These are phyloP conservation scores for Aquilaria sinensis DNA, from an alignment of 345 rosid genomes.

Conservation along the genomic window DNA sequence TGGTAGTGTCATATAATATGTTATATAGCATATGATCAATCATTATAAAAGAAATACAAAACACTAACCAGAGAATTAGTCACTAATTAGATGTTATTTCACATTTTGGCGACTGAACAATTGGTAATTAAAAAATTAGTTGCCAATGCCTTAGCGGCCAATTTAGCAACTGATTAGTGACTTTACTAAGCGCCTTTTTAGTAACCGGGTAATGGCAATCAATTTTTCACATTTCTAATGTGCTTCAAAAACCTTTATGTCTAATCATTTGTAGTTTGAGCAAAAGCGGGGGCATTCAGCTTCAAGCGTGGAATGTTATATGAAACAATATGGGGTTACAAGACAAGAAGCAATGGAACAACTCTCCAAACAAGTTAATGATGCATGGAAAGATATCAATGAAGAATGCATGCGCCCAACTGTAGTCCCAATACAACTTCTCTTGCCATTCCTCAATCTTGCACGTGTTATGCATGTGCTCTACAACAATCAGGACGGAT, in stretches of 20 bases:
- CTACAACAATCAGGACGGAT: slow-evolving; percentile 18
- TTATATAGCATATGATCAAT: no score
- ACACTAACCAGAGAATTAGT: no score
- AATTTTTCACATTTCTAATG: background rate
- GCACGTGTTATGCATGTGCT: slow-evolving; percentile 13
- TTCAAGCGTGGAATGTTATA: slow-evolving; percentile 18
- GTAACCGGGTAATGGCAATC: no score
- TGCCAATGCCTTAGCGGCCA: no score
- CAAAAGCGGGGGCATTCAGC: slow-evolving; percentile 15
- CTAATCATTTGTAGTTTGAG: slow-evolving; percentile 16
- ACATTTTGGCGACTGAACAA: no score
- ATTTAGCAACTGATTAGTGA: no score
- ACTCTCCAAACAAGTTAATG: background rate
- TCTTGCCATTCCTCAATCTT: slow-evolving; percentile 11
- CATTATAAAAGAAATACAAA: no score
- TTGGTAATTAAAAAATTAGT: no score
- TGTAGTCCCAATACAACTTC: slow-evolving; percentile 6
- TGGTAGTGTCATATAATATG: no score
- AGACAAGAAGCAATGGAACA: slow-evolving; percentile 12
- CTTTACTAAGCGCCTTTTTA: no score
- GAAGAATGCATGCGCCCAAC: slow-evolving; percentile 14
- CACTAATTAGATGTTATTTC: no score
- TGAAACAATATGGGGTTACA: slow-evolving; percentile 14
- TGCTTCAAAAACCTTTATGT: background rate
- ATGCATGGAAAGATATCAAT: slow-evolving; percentile 28